Conservation (phyloP, 805 yeast genomes). For the Ogataea pilisensis region DNA sequence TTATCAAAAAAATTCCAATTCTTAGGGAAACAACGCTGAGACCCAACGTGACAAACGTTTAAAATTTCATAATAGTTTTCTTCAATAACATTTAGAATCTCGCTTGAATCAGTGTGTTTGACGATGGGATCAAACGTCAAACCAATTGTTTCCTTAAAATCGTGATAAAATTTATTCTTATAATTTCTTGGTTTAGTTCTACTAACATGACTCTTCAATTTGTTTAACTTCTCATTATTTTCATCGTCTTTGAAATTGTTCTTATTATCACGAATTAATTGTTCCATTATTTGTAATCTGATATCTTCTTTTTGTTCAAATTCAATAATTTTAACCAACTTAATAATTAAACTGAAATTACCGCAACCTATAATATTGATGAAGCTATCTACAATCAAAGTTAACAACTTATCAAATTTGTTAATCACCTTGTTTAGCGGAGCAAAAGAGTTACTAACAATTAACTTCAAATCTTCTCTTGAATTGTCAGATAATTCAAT, state of each 20-base stretch:
- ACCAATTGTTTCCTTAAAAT: constrained; percentile 54
- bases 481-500: constrained; percentile 43
- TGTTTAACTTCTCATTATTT: constrained; percentile 9
- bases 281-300: constrained; percentile 32
- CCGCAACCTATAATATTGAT: constrained; percentile 65
- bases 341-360: constrained; percentile 62
- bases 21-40: constrained; percentile 58
- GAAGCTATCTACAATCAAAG: constrained; percentile 60
- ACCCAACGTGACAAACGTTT: constrained; percentile 54
- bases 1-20: constrained; percentile 69
- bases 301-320: constrained; percentile 77
- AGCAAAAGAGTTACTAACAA: constrained; percentile 52
- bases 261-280: constrained; percentile 10
- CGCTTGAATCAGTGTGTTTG: constrained; percentile 42
- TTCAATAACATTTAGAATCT: constrained; percentile 62
- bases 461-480: constrained; percentile 61
- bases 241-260: constrained; percentile 5
- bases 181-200: constrained; percentile 54
- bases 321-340: constrained; percentile 74
- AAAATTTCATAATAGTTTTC: constrained; percentile 81
- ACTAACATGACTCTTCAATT: constrained; percentile 34
- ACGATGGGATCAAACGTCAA: constrained; percentile 67
- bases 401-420: constrained; percentile 61
- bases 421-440: constrained; percentile 46
- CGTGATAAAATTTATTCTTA: constrained; percentile 53